Conservation (phyloP, 2,329 filamentous ascomycete species). For the Curvularia eragrostidis region DNA sequence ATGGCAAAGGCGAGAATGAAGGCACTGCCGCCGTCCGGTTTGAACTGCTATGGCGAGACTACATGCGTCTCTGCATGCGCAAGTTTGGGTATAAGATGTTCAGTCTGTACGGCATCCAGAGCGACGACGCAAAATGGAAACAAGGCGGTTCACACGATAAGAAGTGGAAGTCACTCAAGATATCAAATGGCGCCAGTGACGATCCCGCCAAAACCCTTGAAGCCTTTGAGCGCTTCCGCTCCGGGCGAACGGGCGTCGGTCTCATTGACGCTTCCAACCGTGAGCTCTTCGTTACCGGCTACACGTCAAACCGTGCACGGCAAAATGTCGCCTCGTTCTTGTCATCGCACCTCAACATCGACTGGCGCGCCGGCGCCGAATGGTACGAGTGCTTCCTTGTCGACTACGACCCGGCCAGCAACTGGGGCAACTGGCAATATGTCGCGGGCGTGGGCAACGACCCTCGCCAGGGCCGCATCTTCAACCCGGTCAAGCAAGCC, state of each 20-base stretch:
- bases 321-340: slow-evolving; percentile 81
- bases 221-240: slow-evolving; percentile 65
- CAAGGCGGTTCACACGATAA: slow-evolving; percentile 49
- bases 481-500: slow-evolving; percentile 83
- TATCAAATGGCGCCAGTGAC: slow-evolving; percentile 47
- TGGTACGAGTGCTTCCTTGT: slow-evolving; percentile 79
- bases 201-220: slow-evolving; percentile 52
- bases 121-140: slow-evolving; percentile 18
- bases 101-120: slow-evolving; percentile 67
- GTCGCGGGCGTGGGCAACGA: slow-evolving; percentile 81
- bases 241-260: slow-evolving; percentile 74
- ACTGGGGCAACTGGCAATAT: slow-evolving; percentile 88
- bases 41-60: slow-evolving; percentile 78
- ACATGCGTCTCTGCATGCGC: slow-evolving; percentile 76
- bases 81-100: slow-evolving; percentile 74
- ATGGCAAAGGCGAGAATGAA: slow-evolving; percentile 73
- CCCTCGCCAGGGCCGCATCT: slow-evolving; percentile 73
- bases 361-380: slow-evolving; percentile 82
- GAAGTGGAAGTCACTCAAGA: slow-evolving; percentile 40
- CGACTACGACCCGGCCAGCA: slow-evolving; percentile 78
- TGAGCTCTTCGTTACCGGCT: slow-evolving; percentile 76
- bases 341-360: slow-evolving; percentile 73
- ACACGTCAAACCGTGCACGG: slow-evolving; percentile 76
- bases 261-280: slow-evolving; percentile 79
- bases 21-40: slow-evolving; percentile 74